Percentiles rank a stretch among this genome's conserved stretches.
phyloP scores from a whole-genome alignment of 1,284 basidiomycete species.

The Moniliella sp. region DNA sequence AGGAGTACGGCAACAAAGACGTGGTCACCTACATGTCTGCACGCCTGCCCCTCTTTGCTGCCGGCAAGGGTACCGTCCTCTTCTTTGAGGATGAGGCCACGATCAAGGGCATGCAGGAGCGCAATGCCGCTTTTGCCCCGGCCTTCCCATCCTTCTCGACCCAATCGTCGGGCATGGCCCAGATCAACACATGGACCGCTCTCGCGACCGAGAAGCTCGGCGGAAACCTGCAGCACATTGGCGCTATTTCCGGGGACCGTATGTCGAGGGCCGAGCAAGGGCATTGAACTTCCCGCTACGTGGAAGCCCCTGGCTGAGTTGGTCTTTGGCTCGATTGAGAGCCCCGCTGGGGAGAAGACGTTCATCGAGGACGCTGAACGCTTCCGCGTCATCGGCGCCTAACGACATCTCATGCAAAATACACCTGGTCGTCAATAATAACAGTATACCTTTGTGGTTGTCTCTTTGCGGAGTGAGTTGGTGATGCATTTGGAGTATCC shows the following conservation, averaged over 20 bases:
- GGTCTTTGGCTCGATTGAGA: conserved; percentile 34
- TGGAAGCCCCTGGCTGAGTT: conserved; percentile 37
- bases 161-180: conserved; percentile 30
- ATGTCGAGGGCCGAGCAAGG: conserved; percentile 12
- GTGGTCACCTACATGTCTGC: neutral
- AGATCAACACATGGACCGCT: conserved; percentile 37
- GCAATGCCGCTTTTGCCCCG: neutral
- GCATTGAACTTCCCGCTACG: conserved; percentile 12
- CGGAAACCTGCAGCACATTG: conserved; percentile 36
- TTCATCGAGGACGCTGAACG: neutral
- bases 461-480: too few species aligned
- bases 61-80: conserved; percentile 37
- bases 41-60: conserved; percentile 32
- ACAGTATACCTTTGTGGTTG: too few species aligned
- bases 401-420: too few species aligned
- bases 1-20: conserved; percentile 5
- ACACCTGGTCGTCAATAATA: too few species aligned
- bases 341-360: neutral
- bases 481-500: too few species aligned
- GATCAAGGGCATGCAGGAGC: neutral
- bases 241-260: conserved; percentile 5
- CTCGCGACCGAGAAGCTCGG: conserved; percentile 37
- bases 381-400: too few species aligned
- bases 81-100: conserved; percentile 30
- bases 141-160: conserved; percentile 5